Percentiles rank a stretch among this genome's conserved stretches.
These are phyloP conservation scores for Solanum hybrid DNA, from an alignment of 305 asterid species.

Conservation along the genomic window DNA sequence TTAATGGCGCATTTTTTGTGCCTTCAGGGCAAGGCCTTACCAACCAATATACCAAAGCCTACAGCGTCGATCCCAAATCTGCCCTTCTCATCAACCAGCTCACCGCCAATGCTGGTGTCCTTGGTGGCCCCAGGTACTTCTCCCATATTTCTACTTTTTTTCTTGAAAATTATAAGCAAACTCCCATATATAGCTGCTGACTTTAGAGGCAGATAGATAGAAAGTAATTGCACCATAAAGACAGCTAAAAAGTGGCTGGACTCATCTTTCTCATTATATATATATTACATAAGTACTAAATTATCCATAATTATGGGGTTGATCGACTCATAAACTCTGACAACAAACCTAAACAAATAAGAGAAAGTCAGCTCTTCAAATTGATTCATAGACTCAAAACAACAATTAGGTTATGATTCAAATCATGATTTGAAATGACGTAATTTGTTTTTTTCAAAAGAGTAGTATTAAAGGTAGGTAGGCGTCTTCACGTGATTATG, in stretches of 20 bases:
- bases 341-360: background rate
- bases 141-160: background rate
- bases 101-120: slow-evolving; percentile 11
- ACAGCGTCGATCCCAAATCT: slow-evolving; percentile 8
- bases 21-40: slow-evolving; percentile 3
- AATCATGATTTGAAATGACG: background rate
- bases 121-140: slow-evolving; percentile 7
- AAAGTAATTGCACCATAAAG: background rate
- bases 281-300: too few relatives aligned
- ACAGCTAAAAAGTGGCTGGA: background rate
- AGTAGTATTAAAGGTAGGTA: background rate
- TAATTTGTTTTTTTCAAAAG: background rate
- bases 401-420: background rate
- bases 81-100: slow-evolving; percentile 4
- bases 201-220: background rate
- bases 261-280: background rate
- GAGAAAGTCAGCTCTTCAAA: background rate
- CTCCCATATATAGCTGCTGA: too few relatives aligned
- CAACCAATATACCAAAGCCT: background rate
- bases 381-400: background rate
- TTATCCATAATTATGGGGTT: background rate
- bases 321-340: background rate
- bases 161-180: background rate
- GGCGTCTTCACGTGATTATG: background rate
- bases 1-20: slow-evolving; percentile 16